Base-by-base conservation (phyloP, 176 grass and related monocot genomes). In the Areca catechu region DNA sequence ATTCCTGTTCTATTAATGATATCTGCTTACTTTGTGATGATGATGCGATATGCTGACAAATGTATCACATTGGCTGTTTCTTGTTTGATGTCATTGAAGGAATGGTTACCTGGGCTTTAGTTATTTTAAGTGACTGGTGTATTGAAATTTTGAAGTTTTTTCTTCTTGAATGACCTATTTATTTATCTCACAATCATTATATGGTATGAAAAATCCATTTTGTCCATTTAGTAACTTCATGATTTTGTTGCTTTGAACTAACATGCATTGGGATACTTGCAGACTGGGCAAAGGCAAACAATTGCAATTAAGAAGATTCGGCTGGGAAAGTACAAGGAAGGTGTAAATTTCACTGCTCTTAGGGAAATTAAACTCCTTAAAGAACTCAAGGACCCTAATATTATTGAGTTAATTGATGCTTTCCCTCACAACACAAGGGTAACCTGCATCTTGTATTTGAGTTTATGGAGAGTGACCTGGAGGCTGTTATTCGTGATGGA, bases 301-400 rank as follows among this genome's bases (percentile, higher is more conserved):
- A 88, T 98, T 30, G 94, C 94, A 1, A 89, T 98, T 43, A 98
- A 98, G 73, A 78, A 75, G 75, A 98, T 98, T 72, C n/a, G 84
- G 50, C 57, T 98, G 49, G 94, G 94, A 72, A 86, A 87, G 69
- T 74, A 98, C 24, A 85, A 89, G 73, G 94, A 98, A 89, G 94
- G 94, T 47, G 81, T 98, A 23, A 98, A 98, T 67, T 89, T 98
- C 70, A 98, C 94, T 5, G 94, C 94, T 23, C 58, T 98, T 63
- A 92, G 94, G 74, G 94, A 98, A 85, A 92, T 98, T 73, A 98
- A 98, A 65, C 70, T 98, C 49, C 78, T 98, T 1, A 98, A 89
- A 68, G 94, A 98, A 65, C 70, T 98, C 23, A 92, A 93, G 70
- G 84, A 92, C 77, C 84, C 81, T 60, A 89, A 98, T 65, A 93